phyloP scores from a whole-genome alignment of 352 stramenopile species.

The Globisporangium spiculum region DNA sequence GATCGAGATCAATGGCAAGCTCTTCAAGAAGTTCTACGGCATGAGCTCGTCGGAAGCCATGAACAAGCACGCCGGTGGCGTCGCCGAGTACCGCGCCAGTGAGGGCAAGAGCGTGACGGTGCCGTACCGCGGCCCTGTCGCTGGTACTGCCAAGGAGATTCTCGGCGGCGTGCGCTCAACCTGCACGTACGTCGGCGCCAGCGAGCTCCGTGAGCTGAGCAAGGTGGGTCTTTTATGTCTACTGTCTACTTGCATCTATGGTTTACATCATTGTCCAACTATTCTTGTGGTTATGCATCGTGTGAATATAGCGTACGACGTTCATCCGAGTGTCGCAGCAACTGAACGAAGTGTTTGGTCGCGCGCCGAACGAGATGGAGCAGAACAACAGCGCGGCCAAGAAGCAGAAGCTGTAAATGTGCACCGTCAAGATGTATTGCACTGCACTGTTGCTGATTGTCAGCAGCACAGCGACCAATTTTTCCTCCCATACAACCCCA shows the following conservation, averaged over 20 bases:
- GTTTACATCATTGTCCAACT: not conserved
- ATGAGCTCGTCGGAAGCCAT: conserved; percentile 92
- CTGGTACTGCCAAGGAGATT: conserved; percentile 85
- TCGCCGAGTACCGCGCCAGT: conserved; percentile 89
- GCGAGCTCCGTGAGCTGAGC: conserved; percentile 88
- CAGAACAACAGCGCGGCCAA: conserved; percentile 39
- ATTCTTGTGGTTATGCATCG: not conserved
- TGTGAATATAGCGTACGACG: conserved; percentile 61
- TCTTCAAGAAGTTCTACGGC: conserved; percentile 92
- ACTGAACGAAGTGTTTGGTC: conserved; percentile 90
- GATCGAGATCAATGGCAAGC: conserved; percentile 61
- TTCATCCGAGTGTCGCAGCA: conserved; percentile 93
- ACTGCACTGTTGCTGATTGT: not conserved
- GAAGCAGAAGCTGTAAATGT: conserved; percentile 48
- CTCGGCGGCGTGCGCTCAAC: conserved; percentile 90
- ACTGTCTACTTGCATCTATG: not conserved
- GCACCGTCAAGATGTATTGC: not conserved
- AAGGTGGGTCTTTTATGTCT: conserved; percentile 34
- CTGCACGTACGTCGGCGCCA: conserved; percentile 92
- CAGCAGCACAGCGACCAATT: not conserved
- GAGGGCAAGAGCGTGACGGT: conserved; percentile 92
- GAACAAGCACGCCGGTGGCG: conserved; percentile 89
- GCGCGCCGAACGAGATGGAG: conserved; percentile 75
- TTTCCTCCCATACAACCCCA: not conserved
- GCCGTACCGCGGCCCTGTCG: conserved; percentile 80